phyloP scores from a whole-genome alignment of 768 basidiomycete genomes.

The Kwoniella heveanensis region DNA sequence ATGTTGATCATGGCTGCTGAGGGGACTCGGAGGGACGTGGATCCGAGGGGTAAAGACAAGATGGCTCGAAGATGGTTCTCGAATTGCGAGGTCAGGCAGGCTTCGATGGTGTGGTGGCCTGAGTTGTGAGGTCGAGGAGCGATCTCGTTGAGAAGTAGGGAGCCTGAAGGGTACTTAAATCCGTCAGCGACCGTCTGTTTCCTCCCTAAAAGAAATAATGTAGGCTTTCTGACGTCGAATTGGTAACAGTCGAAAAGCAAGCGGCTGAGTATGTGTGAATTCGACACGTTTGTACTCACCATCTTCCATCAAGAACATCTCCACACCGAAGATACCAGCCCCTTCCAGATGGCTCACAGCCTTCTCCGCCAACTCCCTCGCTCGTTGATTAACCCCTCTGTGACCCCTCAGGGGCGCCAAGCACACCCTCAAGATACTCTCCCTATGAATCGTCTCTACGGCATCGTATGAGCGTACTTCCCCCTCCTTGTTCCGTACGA shows the following conservation, averaged over 20 bases:
- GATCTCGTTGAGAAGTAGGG: constrained; percentile 89
- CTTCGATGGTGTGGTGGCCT: constrained; percentile 98
- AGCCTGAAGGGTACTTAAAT: constrained; percentile 60
- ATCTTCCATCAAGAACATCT: constrained; percentile 90
- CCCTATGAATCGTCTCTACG: constrained; percentile 92
- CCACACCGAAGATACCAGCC: constrained; percentile 94
- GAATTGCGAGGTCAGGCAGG: constrained; percentile 93
- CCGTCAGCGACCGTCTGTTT: too few species aligned
- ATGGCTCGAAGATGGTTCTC: constrained; percentile 96
- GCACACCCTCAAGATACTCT: constrained; percentile 90
- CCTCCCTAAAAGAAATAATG: too few species aligned
- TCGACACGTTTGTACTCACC: too few species aligned
- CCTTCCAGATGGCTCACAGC: constrained; percentile 78
- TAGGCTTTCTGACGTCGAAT: too few species aligned
- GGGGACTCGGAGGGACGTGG: constrained; percentile 81
- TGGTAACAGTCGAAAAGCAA: too few species aligned
- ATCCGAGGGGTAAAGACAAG: constrained; percentile 83
- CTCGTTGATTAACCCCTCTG: constrained; percentile 65
- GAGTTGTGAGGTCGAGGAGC: constrained; percentile 98
- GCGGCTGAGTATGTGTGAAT: too few species aligned
- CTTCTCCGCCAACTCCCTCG: constrained; percentile 72
- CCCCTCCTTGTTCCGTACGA: constrained; percentile 75
- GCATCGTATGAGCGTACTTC: constrained; percentile 80
- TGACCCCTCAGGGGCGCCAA: constrained; percentile 74
- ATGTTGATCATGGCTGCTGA: constrained; percentile 92